Conservation (phyloP, 768 basidiomycete species). For the Ramaria sp. region DNA sequence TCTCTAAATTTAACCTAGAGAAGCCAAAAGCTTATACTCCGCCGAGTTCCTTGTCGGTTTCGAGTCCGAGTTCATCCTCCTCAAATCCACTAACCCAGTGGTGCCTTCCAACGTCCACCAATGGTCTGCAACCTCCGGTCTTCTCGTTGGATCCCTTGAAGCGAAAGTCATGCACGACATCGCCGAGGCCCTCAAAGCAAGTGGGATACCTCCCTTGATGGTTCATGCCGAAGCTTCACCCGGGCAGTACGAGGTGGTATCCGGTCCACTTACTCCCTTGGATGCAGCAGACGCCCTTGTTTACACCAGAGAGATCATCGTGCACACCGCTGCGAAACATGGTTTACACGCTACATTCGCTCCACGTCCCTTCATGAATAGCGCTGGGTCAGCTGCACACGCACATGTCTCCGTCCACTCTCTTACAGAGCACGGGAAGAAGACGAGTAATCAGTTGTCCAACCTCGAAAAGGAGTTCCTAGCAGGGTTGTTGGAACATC, state of each 20-base stretch:
- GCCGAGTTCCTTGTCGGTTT: conserved; percentile 50
- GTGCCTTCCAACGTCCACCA: conserved; percentile 34
- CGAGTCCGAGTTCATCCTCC: conserved; percentile 60
- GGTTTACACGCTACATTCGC: conserved; percentile 57
- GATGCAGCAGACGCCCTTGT: conserved; percentile 59
- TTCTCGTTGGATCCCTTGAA: conserved; percentile 34
- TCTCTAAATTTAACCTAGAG: conserved; percentile 13
- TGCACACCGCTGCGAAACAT: conserved; percentile 51
- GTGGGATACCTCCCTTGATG: conserved; percentile 54
- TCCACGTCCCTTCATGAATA: conserved; percentile 20
- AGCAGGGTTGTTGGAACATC: no score
- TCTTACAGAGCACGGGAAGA: no score
- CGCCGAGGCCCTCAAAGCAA: conserved; percentile 31
- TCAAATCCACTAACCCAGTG: conserved; percentile 39
- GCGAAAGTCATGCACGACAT: conserved; percentile 46
- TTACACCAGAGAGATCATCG: conserved; percentile 56
- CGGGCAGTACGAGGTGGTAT: conserved; percentile 64
- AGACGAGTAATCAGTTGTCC: no score
- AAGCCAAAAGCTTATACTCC: conserved; percentile 17
- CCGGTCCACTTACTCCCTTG: conserved; percentile 53
- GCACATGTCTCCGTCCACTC: no score
- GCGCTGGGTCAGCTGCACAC: no score
- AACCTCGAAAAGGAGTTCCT: no score
- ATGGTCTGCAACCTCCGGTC: conserved; percentile 35
- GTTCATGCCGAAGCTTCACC: conserved; percentile 62